Base-by-base conservation (phyloP, 1,284 basidiomycete species). In the Naganishia liquefaciens region DNA sequence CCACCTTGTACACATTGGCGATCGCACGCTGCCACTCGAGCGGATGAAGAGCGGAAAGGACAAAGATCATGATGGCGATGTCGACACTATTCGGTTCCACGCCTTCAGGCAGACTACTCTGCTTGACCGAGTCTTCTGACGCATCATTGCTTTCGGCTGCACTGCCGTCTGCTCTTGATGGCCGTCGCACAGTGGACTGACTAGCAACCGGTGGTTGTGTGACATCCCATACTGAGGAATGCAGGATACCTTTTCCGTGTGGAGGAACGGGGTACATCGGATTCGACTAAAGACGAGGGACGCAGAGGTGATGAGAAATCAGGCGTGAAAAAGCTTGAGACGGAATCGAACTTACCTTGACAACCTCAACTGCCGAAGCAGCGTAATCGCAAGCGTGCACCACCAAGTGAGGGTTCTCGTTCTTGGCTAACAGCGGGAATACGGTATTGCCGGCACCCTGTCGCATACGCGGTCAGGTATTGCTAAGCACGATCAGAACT, bases 21-120 rank as follows among this genome's bases (percentile, higher is more conserved):
- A 96, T 82, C 0, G 94, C 94, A 65, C 84, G 85, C 0, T 80
- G 76, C 96, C 96, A 99, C 81, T 99, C 95, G 55, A 86, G 79
- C 0, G 96, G 96, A 75, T 97, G 93, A 19, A 99, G 80, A 0
- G 96, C 96, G 61, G 91, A 94, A 61, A 99, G 81, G 17, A 98
- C 93, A 74, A 97, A 99, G 53, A 99, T 90, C 69, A 97, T 84
- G n/a, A 94, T 86, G 44, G 92, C 82, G 39, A 98, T 86, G 74
- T 99, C 93, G 19, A 94, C 87, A 11, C 84, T 86, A 15, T 80
- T 85, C 6, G 86, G 85, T 53, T 81, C 77, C 21, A 94, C 74
- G 30, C 83, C 85, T 2, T 83, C 79, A 0, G 93, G 93, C 1
- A 93, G 81, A 13, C 69, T 68, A 5, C 80, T 75, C 27, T 74